Percentiles rank a stretch among this genome's conserved stretches.
These are phyloP conservation scores for Friedmanniomyces simplex DNA, from an alignment of 495 filamentous ascomycete genomes.

Conservation along the genomic window DNA sequence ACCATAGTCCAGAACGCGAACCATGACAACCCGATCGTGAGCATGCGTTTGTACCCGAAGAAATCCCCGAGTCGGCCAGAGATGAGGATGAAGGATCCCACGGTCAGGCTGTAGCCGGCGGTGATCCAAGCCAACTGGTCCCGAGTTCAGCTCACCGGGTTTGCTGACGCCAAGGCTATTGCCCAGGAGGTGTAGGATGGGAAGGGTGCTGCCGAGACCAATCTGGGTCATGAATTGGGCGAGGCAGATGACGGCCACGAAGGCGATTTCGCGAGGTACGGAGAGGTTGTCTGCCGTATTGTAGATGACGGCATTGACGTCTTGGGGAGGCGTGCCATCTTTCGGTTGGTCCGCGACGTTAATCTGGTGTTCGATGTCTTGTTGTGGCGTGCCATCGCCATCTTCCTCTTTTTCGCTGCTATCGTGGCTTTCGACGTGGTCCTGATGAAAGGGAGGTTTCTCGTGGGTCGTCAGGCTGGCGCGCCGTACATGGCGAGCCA, in stretches of 20 bases:
- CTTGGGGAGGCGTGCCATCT: neutral
- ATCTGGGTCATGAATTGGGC: constrained; percentile 14
- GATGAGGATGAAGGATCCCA: constrained; percentile 24
- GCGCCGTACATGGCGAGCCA: neutral
- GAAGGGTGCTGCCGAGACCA: constrained; percentile 4
- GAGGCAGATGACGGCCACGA: too few species aligned
- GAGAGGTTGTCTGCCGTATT: neutral
- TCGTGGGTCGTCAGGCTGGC: neutral
- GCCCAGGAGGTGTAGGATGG: constrained; percentile 9
- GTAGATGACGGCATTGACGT: neutral
- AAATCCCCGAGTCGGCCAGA: constrained; percentile 20
- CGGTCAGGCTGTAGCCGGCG: constrained; percentile 20
- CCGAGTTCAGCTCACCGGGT: constrained; percentile 3
- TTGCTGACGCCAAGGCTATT: constrained; percentile 1
- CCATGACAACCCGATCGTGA: constrained; percentile 16
- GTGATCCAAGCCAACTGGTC: constrained; percentile 12
- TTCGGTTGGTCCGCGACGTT: neutral
- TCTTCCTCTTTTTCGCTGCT: neutral
- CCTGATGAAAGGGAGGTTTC: neutral
- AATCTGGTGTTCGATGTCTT: neutral
- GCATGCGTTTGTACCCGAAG: constrained; percentile 10
- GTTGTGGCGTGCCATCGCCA: neutral
- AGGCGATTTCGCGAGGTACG: constrained; percentile 5
- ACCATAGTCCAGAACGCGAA: constrained; percentile 26
- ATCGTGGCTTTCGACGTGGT: neutral